A percentile compares a stretch with the other conserved stretches of the same genome.
These are phyloP conservation scores for Lepraria neglecta DNA, from an alignment of 495 filamentous ascomycete species.

Conservation along the genomic window DNA sequence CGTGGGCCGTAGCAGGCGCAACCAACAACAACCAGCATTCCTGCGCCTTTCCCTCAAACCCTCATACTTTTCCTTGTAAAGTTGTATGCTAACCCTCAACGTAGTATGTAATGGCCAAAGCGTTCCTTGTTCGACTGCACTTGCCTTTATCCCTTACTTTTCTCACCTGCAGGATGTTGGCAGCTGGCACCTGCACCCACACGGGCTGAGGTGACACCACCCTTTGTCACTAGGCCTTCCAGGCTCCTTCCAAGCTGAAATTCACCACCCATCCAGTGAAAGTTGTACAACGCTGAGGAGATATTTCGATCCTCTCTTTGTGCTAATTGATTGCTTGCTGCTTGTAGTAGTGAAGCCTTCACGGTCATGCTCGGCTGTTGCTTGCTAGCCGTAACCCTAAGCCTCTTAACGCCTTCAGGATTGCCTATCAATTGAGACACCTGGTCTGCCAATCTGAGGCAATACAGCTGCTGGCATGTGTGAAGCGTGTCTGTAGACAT, in stretches of 20 bases:
- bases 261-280: no score
- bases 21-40: constrained; percentile 21
- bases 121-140: neutral
- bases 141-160: neutral
- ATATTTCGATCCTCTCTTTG: no score
- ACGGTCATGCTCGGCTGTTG: neutral
- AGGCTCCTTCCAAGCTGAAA: no score
- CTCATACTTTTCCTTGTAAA: neutral
- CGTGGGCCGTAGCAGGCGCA: constrained; percentile 10
- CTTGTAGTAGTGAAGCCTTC: no score
- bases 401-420: neutral
- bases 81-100: no score
- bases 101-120: neutral
- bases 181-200: constrained; percentile 1
- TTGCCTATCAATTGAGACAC: neutral
- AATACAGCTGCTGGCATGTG: no score
- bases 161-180: neutral
- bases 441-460: neutral
- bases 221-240: neutral
- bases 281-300: no score
- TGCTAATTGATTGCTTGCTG: no score
- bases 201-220: neutral
- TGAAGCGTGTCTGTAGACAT: no score
- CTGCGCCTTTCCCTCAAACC: constrained; percentile 5
- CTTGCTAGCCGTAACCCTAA: neutral